Conservation (phyloP, 345 rosid genomes). For the Gossypium longicalyx region DNA sequence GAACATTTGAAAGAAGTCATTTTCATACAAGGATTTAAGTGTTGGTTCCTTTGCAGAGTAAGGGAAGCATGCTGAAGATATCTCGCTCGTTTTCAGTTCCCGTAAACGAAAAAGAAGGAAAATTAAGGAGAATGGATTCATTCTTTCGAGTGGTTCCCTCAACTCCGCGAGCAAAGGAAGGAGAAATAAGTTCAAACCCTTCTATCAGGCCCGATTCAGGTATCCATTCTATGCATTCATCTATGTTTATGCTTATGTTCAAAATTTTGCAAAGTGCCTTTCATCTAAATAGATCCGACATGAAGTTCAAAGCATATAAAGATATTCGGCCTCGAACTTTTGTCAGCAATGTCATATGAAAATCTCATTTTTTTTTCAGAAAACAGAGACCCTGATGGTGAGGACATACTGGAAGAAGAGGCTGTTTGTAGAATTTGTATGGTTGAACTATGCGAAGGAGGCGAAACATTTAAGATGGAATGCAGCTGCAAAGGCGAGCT, state of each 20-base stretch:
- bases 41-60: slow-evolving; percentile 43
- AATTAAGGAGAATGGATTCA: slow-evolving; percentile 70
- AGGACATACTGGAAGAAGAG: slow-evolving; percentile 90
- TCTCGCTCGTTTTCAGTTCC: slow-evolving; percentile 88
- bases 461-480: slow-evolving; percentile 94
- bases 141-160: slow-evolving; percentile 86
- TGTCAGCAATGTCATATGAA: slow-evolving; percentile 7
- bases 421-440: slow-evolving; percentile 94
- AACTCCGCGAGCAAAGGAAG: slow-evolving; percentile 74
- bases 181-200: slow-evolving; percentile 32
- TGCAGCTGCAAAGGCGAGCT: slow-evolving; percentile 99
- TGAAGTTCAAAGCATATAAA: neutral
- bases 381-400: slow-evolving; percentile 51
- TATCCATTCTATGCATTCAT: slow-evolving; percentile 18
- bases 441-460: slow-evolving; percentile 83
- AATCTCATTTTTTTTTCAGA: slow-evolving; percentile 34
- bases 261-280: neutral
- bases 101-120: slow-evolving; percentile 54
- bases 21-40: slow-evolving; percentile 2
- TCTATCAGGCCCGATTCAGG: slow-evolving; percentile 48
- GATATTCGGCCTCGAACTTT: neutral
- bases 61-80: slow-evolving; percentile 46
- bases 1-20: neutral
- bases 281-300: neutral
- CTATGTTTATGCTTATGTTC: neutral